These are phyloP conservation scores for Strobilomyces confusus DNA, from an alignment of 768 basidiomycete species.

Conservation along the genomic window DNA sequence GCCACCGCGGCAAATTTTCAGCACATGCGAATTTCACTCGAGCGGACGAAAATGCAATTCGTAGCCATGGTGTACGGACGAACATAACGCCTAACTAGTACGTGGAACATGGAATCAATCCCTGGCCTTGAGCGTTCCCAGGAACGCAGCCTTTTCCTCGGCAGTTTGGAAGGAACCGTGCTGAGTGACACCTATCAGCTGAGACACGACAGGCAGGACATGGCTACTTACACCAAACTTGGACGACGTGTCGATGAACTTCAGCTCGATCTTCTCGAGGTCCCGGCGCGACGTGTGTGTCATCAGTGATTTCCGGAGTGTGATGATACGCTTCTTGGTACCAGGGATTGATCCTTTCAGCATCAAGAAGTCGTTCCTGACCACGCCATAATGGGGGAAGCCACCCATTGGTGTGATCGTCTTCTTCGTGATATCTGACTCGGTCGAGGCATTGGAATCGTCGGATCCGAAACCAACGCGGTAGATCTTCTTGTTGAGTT, in stretches of 20 bases:
- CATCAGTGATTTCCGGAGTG: constrained; percentile 96
- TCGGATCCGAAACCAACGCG: constrained; percentile 81
- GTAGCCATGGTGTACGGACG: constrained; percentile 36
- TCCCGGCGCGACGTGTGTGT: constrained; percentile 93
- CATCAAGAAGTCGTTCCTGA: constrained; percentile 98
- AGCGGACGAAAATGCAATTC: constrained; percentile 20
- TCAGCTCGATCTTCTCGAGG: constrained; percentile 96
- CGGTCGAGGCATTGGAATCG: constrained; percentile 84
- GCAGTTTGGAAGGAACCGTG: constrained; percentile 96
- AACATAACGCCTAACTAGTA: constrained; percentile 39
- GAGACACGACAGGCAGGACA: not conserved
- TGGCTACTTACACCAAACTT: constrained; percentile 81
- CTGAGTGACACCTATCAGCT: constrained; percentile 35
- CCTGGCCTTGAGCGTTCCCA: constrained; percentile 85
- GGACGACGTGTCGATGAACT: constrained; percentile 98
- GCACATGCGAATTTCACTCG: not conserved
- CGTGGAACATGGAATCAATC: constrained; percentile 48
- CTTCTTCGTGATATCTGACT: constrained; percentile 93
- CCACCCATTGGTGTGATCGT: constrained; percentile 96
- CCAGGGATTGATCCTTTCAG: constrained; percentile 95
- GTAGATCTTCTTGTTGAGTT: constrained; percentile 99
- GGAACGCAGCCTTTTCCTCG: constrained; percentile 94
- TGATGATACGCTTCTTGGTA: constrained; percentile 97
- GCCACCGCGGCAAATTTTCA: not conserved
- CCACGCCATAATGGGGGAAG: constrained; percentile 98